A percentile compares a stretch with the other conserved stretches of the same genome.
These are phyloP conservation scores for Trypanosoma caninum DNA, from an alignment of 208 protist species.

Conservation along the genomic window DNA sequence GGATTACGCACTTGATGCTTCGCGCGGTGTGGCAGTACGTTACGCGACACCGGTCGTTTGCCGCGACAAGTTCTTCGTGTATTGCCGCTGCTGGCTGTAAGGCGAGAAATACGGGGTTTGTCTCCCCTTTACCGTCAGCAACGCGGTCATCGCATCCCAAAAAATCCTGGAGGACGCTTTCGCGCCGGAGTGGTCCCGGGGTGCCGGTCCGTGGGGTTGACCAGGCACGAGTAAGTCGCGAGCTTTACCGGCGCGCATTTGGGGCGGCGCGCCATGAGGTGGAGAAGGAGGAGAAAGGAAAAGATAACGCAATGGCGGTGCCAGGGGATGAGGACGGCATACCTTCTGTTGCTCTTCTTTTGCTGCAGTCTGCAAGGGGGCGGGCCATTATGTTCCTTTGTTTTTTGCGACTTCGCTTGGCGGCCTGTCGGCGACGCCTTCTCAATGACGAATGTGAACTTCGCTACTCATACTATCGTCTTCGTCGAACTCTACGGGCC, in stretches of 20 bases:
- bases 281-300: not conserved
- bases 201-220: too few relatives aligned
- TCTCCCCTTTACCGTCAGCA: not conserved
- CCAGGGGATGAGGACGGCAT: not conserved
- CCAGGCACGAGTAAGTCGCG: slow-evolving; percentile 20
- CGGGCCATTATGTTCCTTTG: slow-evolving; percentile 54
- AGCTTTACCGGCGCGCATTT: slow-evolving; percentile 18
- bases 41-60: slow-evolving; percentile 22
- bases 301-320: not conserved
- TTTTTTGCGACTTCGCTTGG: slow-evolving; percentile 56
- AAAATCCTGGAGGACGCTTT: too few relatives aligned
- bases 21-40: slow-evolving; percentile 63
- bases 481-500: slow-evolving; percentile 37
- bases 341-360: slow-evolving; percentile 56
- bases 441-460: slow-evolving; percentile 40
- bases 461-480: slow-evolving; percentile 57
- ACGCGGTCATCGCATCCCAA: not conserved
- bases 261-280: slow-evolving; percentile 14
- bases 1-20: slow-evolving; percentile 41
- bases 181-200: too few relatives aligned
- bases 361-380: slow-evolving; percentile 51
- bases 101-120: too few relatives aligned
- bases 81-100: not conserved
- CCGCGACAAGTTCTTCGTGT: not conserved
- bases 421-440: slow-evolving; percentile 22